phyloP scores from a whole-genome alignment of 306 rosid species.

The Cucurbita argyrosperma region DNA sequence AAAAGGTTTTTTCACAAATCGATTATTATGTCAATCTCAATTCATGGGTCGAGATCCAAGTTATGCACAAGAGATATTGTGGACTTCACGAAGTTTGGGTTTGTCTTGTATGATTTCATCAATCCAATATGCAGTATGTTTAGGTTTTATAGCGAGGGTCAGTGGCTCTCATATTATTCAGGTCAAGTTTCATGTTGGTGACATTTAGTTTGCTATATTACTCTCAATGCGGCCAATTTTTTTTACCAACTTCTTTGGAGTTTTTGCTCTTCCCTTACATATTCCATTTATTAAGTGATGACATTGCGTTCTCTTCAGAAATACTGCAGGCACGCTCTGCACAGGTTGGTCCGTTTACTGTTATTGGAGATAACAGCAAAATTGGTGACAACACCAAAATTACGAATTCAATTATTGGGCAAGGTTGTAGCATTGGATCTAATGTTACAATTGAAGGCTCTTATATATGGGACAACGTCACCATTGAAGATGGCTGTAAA shows the following conservation, averaged over 20 bases:
- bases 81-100: background rate
- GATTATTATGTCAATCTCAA: no score
- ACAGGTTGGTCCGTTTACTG: slow-evolving; percentile 67
- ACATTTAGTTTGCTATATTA: background rate
- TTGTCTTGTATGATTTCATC: background rate
- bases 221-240: background rate
- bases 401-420: slow-evolving; percentile 69
- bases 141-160: background rate
- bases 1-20: background rate
- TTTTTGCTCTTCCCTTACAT: background rate
- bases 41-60: no score
- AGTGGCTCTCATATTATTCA: background rate
- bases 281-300: background rate
- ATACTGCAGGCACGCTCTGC: slow-evolving; percentile 71
- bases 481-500: slow-evolving; percentile 80
- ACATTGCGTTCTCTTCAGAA: slow-evolving; percentile 33
- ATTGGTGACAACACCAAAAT: slow-evolving; percentile 53
- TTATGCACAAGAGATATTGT: no score
- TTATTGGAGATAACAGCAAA: slow-evolving; percentile 72
- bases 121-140: background rate
- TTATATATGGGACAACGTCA: slow-evolving; percentile 73
- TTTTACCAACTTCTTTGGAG: background rate
- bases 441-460: slow-evolving; percentile 75
- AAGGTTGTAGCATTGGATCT: slow-evolving; percentile 77
- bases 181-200: slow-evolving; percentile 7